Percentiles rank a stretch among this genome's conserved stretches.
These are phyloP conservation scores for Babesia bigemina DNA, from an alignment of 169 alveolate species.

Conservation along the genomic window DNA sequence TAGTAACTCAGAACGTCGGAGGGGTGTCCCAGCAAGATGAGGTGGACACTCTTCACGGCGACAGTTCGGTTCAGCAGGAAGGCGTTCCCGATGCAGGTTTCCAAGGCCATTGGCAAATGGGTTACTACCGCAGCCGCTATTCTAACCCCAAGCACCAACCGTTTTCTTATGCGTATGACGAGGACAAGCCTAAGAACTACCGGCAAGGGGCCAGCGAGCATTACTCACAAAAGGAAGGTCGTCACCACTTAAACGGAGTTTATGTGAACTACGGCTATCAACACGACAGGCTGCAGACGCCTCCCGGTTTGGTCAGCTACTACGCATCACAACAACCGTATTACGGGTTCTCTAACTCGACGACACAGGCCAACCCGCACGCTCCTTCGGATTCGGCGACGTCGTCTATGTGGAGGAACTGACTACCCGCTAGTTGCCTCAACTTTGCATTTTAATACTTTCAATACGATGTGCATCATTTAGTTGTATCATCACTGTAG, in stretches of 20 bases:
- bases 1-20: slow-evolving; percentile 1
- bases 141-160: slow-evolving; percentile 40
- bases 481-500: background rate
- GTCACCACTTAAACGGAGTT: slow-evolving; percentile 33
- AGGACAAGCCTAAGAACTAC: slow-evolving; percentile 28
- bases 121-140: slow-evolving; percentile 34
- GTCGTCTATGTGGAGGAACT: slow-evolving; percentile 69
- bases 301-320: slow-evolving; percentile 66
- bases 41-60: slow-evolving; percentile 11
- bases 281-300: slow-evolving; percentile 52
- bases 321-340: slow-evolving; percentile 61
- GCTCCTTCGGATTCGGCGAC: slow-evolving; percentile 37
- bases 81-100: slow-evolving; percentile 11
- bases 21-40: slow-evolving; percentile 11
- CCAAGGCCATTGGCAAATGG: slow-evolving; percentile 43
- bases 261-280: slow-evolving; percentile 53
- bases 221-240: slow-evolving; percentile 21
- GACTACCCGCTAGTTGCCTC: slow-evolving; percentile 1
- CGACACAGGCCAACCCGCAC: slow-evolving; percentile 29
- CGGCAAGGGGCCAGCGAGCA: slow-evolving; percentile 31
- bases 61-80: slow-evolving; percentile 8
- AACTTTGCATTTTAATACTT: background rate
- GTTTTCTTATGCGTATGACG: slow-evolving; percentile 26
- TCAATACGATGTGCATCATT: background rate
- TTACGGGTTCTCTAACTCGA: slow-evolving; percentile 46